These are phyloP conservation scores for Xylaria sp. DNA, from an alignment of 2,329 filamentous ascomycete species.

Conservation along the genomic window DNA sequence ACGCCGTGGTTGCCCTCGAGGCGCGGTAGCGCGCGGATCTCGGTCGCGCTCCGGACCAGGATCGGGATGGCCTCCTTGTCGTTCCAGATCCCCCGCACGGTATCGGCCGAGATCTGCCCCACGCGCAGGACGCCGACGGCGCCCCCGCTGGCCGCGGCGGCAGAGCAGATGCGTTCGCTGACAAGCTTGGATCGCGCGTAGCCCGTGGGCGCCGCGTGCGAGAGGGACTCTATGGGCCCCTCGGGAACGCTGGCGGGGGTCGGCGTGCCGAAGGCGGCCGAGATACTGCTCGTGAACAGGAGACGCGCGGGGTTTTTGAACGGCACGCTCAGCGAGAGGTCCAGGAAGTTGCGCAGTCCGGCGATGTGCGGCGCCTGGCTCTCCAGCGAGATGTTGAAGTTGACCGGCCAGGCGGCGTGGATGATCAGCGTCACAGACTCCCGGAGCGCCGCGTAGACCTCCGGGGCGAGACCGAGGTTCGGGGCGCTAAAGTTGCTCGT, in stretches of 20 bases:
- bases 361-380: slow-evolving; percentile 49
- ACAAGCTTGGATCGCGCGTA: slow-evolving; percentile 44
- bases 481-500: slow-evolving; percentile 43
- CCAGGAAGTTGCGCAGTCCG: slow-evolving; percentile 45
- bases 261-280: slow-evolving; percentile 37
- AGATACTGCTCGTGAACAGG: slow-evolving; percentile 44
- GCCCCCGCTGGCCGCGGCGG: slow-evolving; percentile 32
- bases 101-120: slow-evolving; percentile 42
- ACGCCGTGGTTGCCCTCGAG: slow-evolving; percentile 27
- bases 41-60: slow-evolving; percentile 28
- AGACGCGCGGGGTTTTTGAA: slow-evolving; percentile 37
- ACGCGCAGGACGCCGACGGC: slow-evolving; percentile 38
- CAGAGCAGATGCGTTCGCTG: slow-evolving; percentile 40
- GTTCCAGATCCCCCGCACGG: slow-evolving; percentile 34
- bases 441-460: slow-evolving; percentile 34
- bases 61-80: slow-evolving; percentile 34
- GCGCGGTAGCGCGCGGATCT: slow-evolving; percentile 28
- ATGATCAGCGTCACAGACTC: slow-evolving; percentile 44
- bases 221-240: slow-evolving; percentile 31
- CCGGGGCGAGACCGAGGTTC: slow-evolving; percentile 42
- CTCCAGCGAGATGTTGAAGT: slow-evolving; percentile 52
- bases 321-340: slow-evolving; percentile 37
- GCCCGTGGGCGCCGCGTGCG: slow-evolving; percentile 33
- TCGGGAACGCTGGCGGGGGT: slow-evolving; percentile 36
- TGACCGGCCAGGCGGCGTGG: slow-evolving; percentile 54